These are phyloP conservation scores for Yarrowia sp. DNA, from an alignment of 805 yeast genomes.

Conservation along the genomic window DNA sequence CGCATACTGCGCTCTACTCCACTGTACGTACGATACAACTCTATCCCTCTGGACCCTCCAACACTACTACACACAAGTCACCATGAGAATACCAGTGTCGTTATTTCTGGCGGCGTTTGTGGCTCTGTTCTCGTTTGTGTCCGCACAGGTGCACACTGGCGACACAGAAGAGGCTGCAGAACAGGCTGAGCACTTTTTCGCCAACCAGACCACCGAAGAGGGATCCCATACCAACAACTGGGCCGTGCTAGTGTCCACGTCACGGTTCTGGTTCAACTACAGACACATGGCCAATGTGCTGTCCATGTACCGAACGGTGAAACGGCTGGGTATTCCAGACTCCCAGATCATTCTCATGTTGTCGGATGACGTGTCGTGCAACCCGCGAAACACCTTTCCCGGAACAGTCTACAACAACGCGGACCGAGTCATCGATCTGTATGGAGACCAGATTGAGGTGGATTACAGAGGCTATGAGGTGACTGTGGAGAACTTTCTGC, in stretches of 20 bases:
- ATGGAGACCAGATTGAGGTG: constrained; percentile 92
- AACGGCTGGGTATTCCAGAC: constrained; percentile 94
- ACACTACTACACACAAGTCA: background rate
- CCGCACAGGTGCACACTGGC: background rate
- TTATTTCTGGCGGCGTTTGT: background rate
- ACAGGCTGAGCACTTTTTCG: background rate
- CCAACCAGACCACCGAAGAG: constrained; percentile 16
- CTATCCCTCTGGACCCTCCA: background rate
- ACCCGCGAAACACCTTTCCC: constrained; percentile 91
- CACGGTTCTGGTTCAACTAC: constrained; percentile 97
- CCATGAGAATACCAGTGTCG: background rate
- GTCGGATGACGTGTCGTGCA: constrained; percentile 96
- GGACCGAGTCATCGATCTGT: constrained; percentile 85
- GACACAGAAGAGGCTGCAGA: background rate
- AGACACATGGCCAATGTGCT: constrained; percentile 96
- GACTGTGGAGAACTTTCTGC: constrained; percentile 92
- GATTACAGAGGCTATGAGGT: constrained; percentile 98
- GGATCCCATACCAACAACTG: constrained; percentile 57
- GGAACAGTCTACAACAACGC: constrained; percentile 94
- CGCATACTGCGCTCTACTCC: background rate
- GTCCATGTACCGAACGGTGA: constrained; percentile 92
- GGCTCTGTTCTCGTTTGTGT: background rate
- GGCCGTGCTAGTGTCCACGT: constrained; percentile 92
- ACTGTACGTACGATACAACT: no score
- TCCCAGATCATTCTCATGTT: constrained; percentile 94